Conservation (phyloP, 106 monocot genomes). For the Dendrobium officinale region DNA sequence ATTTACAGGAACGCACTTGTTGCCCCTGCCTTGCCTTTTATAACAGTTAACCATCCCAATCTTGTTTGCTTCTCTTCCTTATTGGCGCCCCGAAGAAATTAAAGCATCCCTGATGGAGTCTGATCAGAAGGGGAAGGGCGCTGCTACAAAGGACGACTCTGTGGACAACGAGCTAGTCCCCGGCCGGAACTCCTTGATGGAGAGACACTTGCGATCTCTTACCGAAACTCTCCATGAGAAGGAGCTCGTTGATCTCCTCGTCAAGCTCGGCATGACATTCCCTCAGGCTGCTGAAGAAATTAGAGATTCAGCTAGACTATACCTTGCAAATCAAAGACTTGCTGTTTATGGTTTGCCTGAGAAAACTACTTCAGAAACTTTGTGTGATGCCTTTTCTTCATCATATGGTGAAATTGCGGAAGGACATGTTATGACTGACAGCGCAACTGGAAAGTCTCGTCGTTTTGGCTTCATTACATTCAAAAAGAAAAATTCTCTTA, state of each 20-base stretch:
- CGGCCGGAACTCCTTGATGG: background rate
- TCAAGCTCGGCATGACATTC: constrained; percentile 33
- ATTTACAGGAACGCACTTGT: background rate
- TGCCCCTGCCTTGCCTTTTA: background rate
- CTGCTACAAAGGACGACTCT: background rate
- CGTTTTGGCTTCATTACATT: constrained; percentile 51
- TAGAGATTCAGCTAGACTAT: constrained; percentile 25
- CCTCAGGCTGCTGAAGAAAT: constrained; percentile 40
- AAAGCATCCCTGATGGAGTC: constrained; percentile 17
- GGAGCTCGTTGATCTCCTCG: constrained; percentile 46
- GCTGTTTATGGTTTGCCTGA: constrained; percentile 33
- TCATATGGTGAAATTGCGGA: constrained; percentile 34
- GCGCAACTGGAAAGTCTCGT: constrained; percentile 37
- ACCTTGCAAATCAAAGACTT: constrained; percentile 47
- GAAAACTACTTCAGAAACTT: constrained; percentile 46
- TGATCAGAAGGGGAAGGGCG: constrained; percentile 27
- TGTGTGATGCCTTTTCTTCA: constrained; percentile 32
- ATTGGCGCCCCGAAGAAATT: too few species aligned
- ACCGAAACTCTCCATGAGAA: constrained; percentile 37
- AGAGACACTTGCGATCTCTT: constrained; percentile 20
- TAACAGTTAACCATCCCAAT: background rate
- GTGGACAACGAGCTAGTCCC: background rate
- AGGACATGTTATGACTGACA: constrained; percentile 40
- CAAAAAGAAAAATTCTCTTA: constrained; percentile 31
- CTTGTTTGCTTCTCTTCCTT: background rate